Percentiles rank a stretch among this genome's conserved stretches.
Evolutionary conservation across 306 rosid species (phyloP).

Genomic region (Parietaria judaica): DNA sequence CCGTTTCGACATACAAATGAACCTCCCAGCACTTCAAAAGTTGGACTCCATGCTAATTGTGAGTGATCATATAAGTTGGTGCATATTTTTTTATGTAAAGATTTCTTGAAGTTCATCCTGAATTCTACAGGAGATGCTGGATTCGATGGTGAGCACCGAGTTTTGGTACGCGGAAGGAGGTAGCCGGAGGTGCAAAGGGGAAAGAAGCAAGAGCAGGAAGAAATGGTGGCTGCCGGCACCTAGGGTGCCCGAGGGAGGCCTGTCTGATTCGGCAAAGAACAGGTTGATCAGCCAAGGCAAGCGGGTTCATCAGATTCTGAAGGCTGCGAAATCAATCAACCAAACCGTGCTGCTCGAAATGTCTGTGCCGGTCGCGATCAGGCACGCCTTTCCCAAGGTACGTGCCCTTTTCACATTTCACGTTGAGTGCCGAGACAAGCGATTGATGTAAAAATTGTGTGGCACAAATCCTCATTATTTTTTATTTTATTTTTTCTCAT

Average conservation of each 20-base stretch:
- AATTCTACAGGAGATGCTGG: conserved; percentile 59
- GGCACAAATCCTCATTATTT: background rate
- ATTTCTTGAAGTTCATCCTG: conserved; percentile 6
- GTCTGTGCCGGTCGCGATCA: conserved; percentile 62
- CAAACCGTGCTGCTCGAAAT: conserved; percentile 74
- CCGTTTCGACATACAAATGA: conserved; percentile 82
- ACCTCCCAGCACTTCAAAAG: conserved; percentile 94
- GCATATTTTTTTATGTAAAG: conserved; percentile 3
- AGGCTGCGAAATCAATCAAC: conserved; percentile 83
- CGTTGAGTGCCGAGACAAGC: background rate
- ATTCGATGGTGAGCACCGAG: conserved; percentile 78
- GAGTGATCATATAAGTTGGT: conserved; percentile 27
- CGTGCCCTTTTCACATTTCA: conserved; percentile 9
- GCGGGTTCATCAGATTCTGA: conserved; percentile 72
- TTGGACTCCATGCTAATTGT: conserved; percentile 94
- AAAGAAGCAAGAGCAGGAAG: conserved; percentile 46
- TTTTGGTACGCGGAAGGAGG: conserved; percentile 89
- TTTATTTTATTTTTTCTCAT: background rate
- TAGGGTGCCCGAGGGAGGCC: conserved; percentile 65
- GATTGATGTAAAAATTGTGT: too few relatives aligned
- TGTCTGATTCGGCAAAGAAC: conserved; percentile 55
- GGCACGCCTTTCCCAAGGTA: conserved; percentile 77
- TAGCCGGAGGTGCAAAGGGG: conserved; percentile 42
- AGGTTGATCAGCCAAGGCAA: conserved; percentile 54
- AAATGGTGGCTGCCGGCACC: conserved; percentile 95